phyloP scores from a whole-genome alignment of 805 yeast species.

The Candida tallmaniae region DNA sequence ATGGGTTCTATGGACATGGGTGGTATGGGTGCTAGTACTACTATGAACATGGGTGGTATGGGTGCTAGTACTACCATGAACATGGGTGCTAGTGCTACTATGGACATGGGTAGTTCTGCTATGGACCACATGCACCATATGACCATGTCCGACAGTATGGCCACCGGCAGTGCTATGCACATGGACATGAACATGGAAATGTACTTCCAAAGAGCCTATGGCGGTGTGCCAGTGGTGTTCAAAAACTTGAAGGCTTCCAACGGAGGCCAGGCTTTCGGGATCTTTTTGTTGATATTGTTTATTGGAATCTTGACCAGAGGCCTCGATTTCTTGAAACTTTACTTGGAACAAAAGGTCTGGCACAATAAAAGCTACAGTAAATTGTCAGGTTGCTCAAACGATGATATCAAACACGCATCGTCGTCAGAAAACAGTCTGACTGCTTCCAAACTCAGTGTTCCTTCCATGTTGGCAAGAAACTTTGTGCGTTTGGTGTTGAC shows the following conservation, averaged over 20 bases:
- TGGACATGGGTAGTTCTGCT: conserved; percentile 1
- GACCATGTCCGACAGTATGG: conserved; percentile 8
- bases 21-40: neutral
- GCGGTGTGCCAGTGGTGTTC: conserved; percentile 61
- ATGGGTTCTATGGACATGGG: conserved; percentile 1
- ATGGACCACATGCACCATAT: conserved; percentile 7
- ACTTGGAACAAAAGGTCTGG: conserved; percentile 66
- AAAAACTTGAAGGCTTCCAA: conserved; percentile 46
- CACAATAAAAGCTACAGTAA: conserved; percentile 30
- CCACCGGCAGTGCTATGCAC: conserved; percentile 11
- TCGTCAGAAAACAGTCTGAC: neutral
- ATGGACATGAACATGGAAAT: conserved; percentile 45
- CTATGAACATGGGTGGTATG: neutral
- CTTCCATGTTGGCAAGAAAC: conserved; percentile 36
- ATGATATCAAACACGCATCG: neutral
- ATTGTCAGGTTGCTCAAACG: neutral
- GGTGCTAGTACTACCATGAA: conserved; percentile 1
- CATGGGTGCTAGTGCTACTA: neutral
- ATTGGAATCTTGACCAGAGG: conserved; percentile 59
- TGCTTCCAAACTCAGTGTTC: neutral
- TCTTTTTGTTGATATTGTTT: conserved; percentile 57
- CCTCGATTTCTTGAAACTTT: conserved; percentile 52
- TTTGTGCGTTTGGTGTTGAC: conserved; percentile 50
- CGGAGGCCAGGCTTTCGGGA: conserved; percentile 68
- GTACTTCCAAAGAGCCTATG: conserved; percentile 48